These are phyloP conservation scores for Vitis hybrid DNA, from an alignment of 177 flowering plant genomes.

Conservation along the genomic window DNA sequence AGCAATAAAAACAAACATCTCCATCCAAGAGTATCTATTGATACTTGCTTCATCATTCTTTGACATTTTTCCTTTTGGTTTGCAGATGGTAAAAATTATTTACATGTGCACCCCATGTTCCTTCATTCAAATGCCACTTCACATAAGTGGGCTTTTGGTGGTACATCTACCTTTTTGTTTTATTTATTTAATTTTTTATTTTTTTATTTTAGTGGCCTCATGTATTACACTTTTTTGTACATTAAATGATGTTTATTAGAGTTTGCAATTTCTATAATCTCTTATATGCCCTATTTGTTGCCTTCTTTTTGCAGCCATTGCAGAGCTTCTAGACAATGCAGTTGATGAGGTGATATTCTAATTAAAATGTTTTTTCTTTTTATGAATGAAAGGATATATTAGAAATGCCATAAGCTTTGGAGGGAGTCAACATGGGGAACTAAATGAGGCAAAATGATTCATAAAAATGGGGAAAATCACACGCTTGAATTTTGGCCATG, in stretches of 20 bases:
- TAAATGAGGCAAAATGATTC: too few species aligned
- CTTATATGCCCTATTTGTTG: not conserved
- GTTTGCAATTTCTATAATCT: not conserved
- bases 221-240: not conserved
- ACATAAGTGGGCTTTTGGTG: conserved; percentile 97
- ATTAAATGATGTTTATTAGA: not conserved
- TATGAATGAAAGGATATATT: too few species aligned
- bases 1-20: too few species aligned
- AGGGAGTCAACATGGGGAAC: too few species aligned
- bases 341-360: conserved; percentile 78
- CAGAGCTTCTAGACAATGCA: conserved; percentile 94
- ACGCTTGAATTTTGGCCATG: too few species aligned
- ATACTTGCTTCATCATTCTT: not conserved
- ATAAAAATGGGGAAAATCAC: too few species aligned
- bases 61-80: conserved; percentile 5
- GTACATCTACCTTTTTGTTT: conserved; percentile 31
- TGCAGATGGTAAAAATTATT: conserved; percentile 55
- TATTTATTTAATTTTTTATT: not conserved
- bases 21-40: not conserved
- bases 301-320: conserved; percentile 63
- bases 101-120: conserved; percentile 84
- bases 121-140: conserved; percentile 99
- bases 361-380: conserved; percentile 4
- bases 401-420: too few species aligned
- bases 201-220: not conserved